A percentile compares a stretch with the other conserved stretches of the same genome.
Conservation (phyloP, 345 rosid genomes). For the Erodium maritimum region DNA sequence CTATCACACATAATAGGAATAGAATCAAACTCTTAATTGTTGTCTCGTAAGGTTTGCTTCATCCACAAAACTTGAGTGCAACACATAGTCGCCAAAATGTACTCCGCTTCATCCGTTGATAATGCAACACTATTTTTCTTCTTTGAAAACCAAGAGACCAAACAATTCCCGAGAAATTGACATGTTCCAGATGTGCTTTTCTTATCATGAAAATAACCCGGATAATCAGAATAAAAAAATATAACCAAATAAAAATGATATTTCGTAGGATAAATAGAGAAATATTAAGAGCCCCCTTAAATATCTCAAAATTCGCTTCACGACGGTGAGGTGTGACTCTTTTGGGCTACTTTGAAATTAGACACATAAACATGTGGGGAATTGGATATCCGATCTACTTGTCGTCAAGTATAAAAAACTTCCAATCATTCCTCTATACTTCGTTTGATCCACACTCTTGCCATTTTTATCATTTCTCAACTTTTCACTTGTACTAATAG, state of each 20-base stretch:
- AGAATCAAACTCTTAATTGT: neutral
- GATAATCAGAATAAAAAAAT: neutral
- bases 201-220: neutral
- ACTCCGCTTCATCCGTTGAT: neutral
- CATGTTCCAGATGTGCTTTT: neutral
- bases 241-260: neutral
- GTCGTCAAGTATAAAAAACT: too few relatives aligned
- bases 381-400: slow-evolving; percentile 1
- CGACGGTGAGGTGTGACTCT: too few relatives aligned
- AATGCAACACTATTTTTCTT: neutral
- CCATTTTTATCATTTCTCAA: neutral
- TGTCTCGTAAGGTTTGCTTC: neutral
- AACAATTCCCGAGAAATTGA: neutral
- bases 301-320: neutral
- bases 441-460: neutral
- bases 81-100: neutral
- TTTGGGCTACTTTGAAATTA: neutral
- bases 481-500: too few relatives aligned
- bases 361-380: neutral
- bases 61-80: neutral
- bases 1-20: too few relatives aligned
- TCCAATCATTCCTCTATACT: slow-evolving; percentile 7
- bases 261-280: neutral
- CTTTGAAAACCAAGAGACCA: neutral
- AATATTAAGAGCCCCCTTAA: neutral